Evolutionary conservation across 1,139 yeast species (phyloP), one percentile per base, ranked within the genome.

Genomic region (Wickerhamomyces sp.): DNA sequence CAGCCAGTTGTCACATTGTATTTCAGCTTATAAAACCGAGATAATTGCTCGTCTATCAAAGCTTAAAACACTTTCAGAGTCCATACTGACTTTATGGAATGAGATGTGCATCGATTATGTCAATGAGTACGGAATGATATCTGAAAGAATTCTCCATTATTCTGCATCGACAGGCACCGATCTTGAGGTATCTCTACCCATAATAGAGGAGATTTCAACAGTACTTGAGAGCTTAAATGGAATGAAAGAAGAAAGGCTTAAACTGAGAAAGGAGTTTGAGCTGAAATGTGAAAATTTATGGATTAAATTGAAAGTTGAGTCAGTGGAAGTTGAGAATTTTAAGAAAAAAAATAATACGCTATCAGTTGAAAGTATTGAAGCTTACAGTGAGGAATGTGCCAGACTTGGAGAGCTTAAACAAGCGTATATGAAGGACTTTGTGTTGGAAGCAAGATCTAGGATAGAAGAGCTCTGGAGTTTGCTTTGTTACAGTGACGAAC

Each of bases 351-450:
- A 76, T 46, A 50, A 55, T n/a, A 30, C 55, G 39, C 42, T 64
- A 10, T 59, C 67, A 0, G 28, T 46, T n/a, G 26, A 36, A 2
- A 41, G 46, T 7, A 41, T 64, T 9, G 48, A 50, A n/a, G 53
- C 54, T n/a, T 55, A 56, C 46, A 72, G 76, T 44, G 51, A 53
- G 31, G 92, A 88, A 53, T 60, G 82, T 35, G 68, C 67, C 21
- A 70, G 85, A 42, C 67, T 90, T 28, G 69, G 74, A 38, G 64
- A 67, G 21, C 76, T 78, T 59, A 76, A 94, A 49, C 71, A 78
- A 15, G 74, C 77, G 42, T 74, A 74, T 47, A 76, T 89, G 28
- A 82, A 83, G 40, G 76, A 75, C 18, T 81, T 90, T 45, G 82
- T 90, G 13, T 57, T 65, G 13, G 83, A 78, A 36, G 68, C 86